Conservation (phyloP, 2,329 filamentous ascomycete genomes). For the Nothomitra cinnamomea region DNA sequence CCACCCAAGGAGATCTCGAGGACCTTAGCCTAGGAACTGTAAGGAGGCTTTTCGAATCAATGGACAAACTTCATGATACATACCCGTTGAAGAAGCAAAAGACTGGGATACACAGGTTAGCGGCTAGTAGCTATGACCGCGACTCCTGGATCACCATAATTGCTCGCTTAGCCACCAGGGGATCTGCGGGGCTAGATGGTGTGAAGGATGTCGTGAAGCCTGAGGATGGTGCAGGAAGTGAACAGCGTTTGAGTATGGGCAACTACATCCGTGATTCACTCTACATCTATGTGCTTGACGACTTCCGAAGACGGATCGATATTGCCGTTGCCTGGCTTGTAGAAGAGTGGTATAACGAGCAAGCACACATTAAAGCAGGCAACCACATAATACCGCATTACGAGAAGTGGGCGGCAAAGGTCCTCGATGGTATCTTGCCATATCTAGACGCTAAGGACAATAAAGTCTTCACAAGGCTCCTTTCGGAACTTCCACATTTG, state of each 20-base stretch:
- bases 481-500: slow-evolving; percentile 79
- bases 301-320: slow-evolving; percentile 80
- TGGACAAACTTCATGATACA: slow-evolving; percentile 55
- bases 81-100: slow-evolving; percentile 40
- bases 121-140: slow-evolving; percentile 66
- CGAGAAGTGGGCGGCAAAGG: slow-evolving; percentile 56
- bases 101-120: slow-evolving; percentile 66
- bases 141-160: slow-evolving; percentile 87
- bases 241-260: slow-evolving; percentile 29
- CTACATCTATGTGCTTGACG: slow-evolving; percentile 74
- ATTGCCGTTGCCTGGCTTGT: slow-evolving; percentile 86
- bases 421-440: slow-evolving; percentile 78
- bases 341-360: slow-evolving; percentile 96
- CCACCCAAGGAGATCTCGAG: slow-evolving; percentile 55
- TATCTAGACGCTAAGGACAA: slow-evolving; percentile 76
- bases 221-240: slow-evolving; percentile 14
- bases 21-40: slow-evolving; percentile 60
- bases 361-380: slow-evolving; percentile 26
- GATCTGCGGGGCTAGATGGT: slow-evolving; percentile 50
- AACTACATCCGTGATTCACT: slow-evolving; percentile 63
- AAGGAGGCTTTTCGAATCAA: slow-evolving; percentile 59
- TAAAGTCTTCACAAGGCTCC: slow-evolving; percentile 73
- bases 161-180: slow-evolving; percentile 66
- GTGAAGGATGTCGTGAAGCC: slow-evolving; percentile 29
- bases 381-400: slow-evolving; percentile 39